Base-by-base conservation (phyloP, 345 rosid species). In the Rhodomyrtus tomentosa region DNA sequence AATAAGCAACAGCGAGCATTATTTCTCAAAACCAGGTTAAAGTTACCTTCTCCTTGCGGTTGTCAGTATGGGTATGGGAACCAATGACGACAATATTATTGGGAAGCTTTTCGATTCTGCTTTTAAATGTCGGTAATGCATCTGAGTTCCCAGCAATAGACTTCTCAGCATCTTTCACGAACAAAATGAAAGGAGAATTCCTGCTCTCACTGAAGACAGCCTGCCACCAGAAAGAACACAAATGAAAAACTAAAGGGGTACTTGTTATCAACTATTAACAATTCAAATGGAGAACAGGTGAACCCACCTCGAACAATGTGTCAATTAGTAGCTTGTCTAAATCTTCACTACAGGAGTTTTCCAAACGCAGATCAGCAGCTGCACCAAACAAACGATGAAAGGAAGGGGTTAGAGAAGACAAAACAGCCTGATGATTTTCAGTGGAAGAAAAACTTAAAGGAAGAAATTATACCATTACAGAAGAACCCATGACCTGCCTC, bases 161-260 rank as follows among this genome's bases (percentile, higher is more conserved):
- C 92, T 96, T 94, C 93, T 96, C 98, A 81, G 93, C 93, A 87
- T 96, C 98, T 93, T 94, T 96, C 96, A 94, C 81, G 72, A 94
- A 96, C 91, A 96, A 91, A 91, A 96, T 92, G 89, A 96, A 92
- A 88, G 99, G 95, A 86, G 89, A 91, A 86, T 86, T 91, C 88
- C 92, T 91, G 92, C 99, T 96, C 91, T 91, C 98, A 50, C 85
- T 89, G 36, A 55, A 72, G 85, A 95, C 92, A 87, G 87, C 95
- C 99, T 96, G 91, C 82, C 85, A 83, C 62, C 32, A 88, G 85
- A 82, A 15, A 76, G 22, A 50, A 48, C 48, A 83, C 73, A 29
- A 81, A 74, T 76, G 42, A 81, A 55, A 84, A 81, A 73, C 84
- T 82, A 81, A 79, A 86, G 8, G 45, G 87, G 83, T 29, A 79